Base-by-base conservation (phyloP, 257 asterid species). In the Scutellaria baicalensis region DNA sequence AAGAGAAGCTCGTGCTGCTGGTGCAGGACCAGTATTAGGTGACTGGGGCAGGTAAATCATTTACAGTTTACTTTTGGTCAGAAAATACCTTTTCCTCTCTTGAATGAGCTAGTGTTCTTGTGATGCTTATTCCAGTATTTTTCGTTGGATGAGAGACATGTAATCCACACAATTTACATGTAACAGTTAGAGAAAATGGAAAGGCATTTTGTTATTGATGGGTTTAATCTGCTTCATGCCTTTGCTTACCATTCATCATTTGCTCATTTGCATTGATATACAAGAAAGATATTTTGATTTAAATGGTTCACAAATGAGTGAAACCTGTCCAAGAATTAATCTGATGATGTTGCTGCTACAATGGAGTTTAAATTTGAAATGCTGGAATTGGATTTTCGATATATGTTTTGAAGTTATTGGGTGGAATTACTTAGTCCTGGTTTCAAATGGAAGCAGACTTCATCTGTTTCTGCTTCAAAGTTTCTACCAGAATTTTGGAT, bases 1-100 rank as follows among this genome's bases (percentile, higher is more conserved):
- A 64, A 85, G 82, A 71, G 93, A 89, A 79, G 96, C 99, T 64
- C 95, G 96, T 59, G 91, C 99, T 6, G 97, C 99, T 65, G 99
- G 99, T 64, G 99, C 96, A 20, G 98, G 97, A 60, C 97, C 98
- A 40, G 85, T 93, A 50, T 84, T 93, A 74, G 98, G 98, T 75
- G 98, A 93, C 78, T 90, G 97, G 98, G 98, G 98, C 78, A 93
- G 98, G 98, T 93, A 85, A 71, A 72, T 48, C 66, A 56, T 52
- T 12, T 49, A 21, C 38, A 64, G 42, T 42, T 27, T 21, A 31
- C 33, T 51, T 48, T 47, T 40, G 50, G 44, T 45, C 70, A 18
- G 60, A 64, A 45, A 33, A 59, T 23, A 21, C 59, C 14, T 65
- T 31, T 4, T 62, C 21, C 23, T 51, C 13, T 52, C 44, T 55